Base-by-base conservation (phyloP, 176 grass and related monocot species). In the Lolium multiflorum region DNA sequence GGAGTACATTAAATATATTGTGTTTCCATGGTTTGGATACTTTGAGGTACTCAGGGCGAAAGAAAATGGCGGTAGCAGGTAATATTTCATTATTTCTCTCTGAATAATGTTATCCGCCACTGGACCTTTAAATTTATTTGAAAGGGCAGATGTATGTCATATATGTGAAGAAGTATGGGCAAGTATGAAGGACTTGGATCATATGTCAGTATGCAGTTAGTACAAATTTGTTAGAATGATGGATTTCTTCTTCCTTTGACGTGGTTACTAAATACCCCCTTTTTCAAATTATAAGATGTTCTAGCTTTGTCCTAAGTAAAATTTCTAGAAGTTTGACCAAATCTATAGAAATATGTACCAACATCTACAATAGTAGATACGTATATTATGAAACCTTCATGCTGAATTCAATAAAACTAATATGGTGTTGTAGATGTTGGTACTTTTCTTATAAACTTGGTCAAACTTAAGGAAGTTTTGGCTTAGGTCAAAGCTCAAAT, bases 1-100 rank as follows among this genome's bases (percentile, higher is more conserved):
- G 21, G 59, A 25, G 21, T 62, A 62, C 59, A 25, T 62, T 0
- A 62, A 25, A 62, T 62, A 62, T 62, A 62, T 62, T 62, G 59
- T 62, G 21, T 62, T 62, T 25, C 59, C 59, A 4, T 62, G 59
- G 59, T 70, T 70, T 70, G 16, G 66, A 70, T 41, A 70, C 35
- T 70, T 70, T 41, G 66, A 70, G 66, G 66, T 38, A 41, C 8
- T 39, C 17, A 20, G 66, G 17, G 41, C 41, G 9, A 17, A 70
- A 41, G 31, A 62, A 10, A 62, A 62, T 9, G 59, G 59, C 11
- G 59, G 59, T 62, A 24, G 59, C 59, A 62, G 59, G 59, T 25
- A 25, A 22, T 41, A 41, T 41, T 70, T 70, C 4, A 25, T 11
- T 41, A 41, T 41, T 70, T 70, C 4, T 70, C 62, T 31, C 62